Base-by-base conservation (phyloP, 2,329 filamentous ascomycete species). In the Pezicula carpinea region DNA sequence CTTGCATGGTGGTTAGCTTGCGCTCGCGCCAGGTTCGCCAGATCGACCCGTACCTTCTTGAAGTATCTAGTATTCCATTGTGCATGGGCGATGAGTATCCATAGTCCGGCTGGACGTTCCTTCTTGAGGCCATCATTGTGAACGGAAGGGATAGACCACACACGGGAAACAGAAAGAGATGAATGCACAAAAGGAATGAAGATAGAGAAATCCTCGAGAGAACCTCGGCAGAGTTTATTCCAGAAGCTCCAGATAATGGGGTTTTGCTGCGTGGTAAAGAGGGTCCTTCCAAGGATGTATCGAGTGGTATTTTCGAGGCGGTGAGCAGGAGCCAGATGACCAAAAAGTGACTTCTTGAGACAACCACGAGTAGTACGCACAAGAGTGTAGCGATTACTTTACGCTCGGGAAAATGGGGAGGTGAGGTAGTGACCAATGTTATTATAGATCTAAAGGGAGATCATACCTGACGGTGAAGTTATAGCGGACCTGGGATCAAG, bases 51-150 rank as follows among this genome's bases (percentile, higher is more conserved):
- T 64, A 65, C 62, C 61, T 64, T 61, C 59, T 59, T 17, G 60
- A 52, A 38, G 54, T 32, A 39, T 57, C 57, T 39, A 57, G 46
- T 29, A 54, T 46, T 35, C 53, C 54, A 49, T 53, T 58, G 32
- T 58, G 46, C 39, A 51, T 48, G 32, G 56, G 48, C 23, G 54
- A 54, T 49, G 52, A 55, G 52, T 59, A 59, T 52, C 50, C 51
- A 52, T 55, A 62, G 44, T 64, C 62, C 45, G 59, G 59, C 51
- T 63, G 61, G 47, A 60, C 52, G 48, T 57, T 62, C 52, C 62
- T 57, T 61, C 60, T 62, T 46, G 60, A 54, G 33, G 62, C 56
- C 59, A 63, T 63, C 53, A 60, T 63, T 46, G 50, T 46, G 43
- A 40, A 41, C 35, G 44, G 31, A 43, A 19, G 38, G 40, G 19